Conservation (phyloP, 2,329 filamentous ascomycete genomes). For the Calcarisporium arbuscula region DNA sequence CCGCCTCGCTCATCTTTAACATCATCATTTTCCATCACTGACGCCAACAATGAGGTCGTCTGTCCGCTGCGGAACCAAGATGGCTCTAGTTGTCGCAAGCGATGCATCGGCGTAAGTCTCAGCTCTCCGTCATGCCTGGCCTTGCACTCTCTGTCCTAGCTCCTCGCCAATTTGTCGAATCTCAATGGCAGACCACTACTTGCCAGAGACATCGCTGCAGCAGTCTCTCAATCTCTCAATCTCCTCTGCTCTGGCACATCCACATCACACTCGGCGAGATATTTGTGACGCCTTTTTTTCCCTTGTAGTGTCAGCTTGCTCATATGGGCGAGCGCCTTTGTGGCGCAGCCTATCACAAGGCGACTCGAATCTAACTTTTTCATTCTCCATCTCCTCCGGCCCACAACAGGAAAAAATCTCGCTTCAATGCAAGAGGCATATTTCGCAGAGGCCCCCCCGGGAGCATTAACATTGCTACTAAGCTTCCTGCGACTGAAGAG, state of each 20-base stretch:
- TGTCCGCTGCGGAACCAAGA: constrained; percentile 95
- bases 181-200: too few species aligned
- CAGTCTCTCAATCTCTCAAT: neutral
- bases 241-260: too few species aligned
- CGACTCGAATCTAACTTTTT: too few species aligned
- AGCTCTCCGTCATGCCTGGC: constrained; percentile 9
- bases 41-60: constrained; percentile 92
- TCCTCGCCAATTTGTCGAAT: too few species aligned
- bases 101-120: constrained; percentile 90
- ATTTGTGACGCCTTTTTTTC: too few species aligned
- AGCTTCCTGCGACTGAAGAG: constrained; percentile 95
- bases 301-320: too few species aligned
- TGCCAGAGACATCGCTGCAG: too few species aligned
- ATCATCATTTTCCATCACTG: constrained; percentile 85
- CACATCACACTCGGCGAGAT: too few species aligned
- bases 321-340: too few species aligned
- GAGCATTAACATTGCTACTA: constrained; percentile 96
- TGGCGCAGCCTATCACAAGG: too few species aligned
- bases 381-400: constrained; percentile 16
- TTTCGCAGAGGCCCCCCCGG: constrained; percentile 91
- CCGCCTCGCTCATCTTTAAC: constrained; percentile 82
- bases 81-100: constrained; percentile 92
- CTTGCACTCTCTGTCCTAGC: neutral
- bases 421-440: constrained; percentile 99
- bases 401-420: constrained; percentile 85